Evolutionary conservation across 2,329 filamentous ascomycete species (phyloP).

Genomic region (Endothia cerciana): DNA sequence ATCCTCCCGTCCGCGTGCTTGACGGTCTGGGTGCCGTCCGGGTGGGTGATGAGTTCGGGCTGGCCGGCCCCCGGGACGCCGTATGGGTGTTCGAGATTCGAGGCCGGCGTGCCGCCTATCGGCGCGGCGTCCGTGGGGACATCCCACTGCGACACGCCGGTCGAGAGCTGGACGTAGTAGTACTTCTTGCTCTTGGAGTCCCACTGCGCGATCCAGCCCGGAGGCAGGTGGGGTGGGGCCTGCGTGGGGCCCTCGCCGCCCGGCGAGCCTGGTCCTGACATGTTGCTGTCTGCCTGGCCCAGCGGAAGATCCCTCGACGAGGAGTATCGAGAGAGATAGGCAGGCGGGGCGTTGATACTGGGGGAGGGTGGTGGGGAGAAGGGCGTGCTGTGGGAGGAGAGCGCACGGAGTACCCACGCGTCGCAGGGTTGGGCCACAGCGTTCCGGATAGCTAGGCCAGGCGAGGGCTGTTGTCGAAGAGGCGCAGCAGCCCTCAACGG

Average conservation of each 20-base stretch:
- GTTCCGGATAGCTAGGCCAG: neutral
- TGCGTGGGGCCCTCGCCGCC: slow-evolving; percentile 63
- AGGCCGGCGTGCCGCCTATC: slow-evolving; percentile 62
- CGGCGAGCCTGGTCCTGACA: slow-evolving; percentile 63
- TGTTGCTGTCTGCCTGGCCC: slow-evolving; percentile 34
- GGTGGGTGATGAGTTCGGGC: slow-evolving; percentile 62
- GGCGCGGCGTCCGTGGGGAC: slow-evolving; percentile 67
- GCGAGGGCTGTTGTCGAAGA: neutral
- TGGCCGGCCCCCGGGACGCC: slow-evolving; percentile 49
- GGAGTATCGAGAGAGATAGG: neutral
- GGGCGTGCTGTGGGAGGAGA: slow-evolving; percentile 8
- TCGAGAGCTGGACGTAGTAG: slow-evolving; percentile 74
- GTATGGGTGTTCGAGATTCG: slow-evolving; percentile 64
- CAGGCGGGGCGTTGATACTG: neutral
- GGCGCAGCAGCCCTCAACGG: neutral
- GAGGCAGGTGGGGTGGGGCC: slow-evolving; percentile 62
- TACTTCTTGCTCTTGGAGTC: slow-evolving; percentile 67
- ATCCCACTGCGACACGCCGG: slow-evolving; percentile 76
- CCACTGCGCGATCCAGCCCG: slow-evolving; percentile 74
- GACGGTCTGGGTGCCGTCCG: slow-evolving; percentile 65
- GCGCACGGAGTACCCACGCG: slow-evolving; percentile 11
- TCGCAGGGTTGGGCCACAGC: slow-evolving; percentile 9
- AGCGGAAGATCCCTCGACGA: too few relatives aligned
- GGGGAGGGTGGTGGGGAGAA: neutral
- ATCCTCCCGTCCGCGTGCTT: slow-evolving; percentile 63